phyloP scores from a whole-genome alignment of 2,329 filamentous ascomycete species.

The Apiospora arundinis region DNA sequence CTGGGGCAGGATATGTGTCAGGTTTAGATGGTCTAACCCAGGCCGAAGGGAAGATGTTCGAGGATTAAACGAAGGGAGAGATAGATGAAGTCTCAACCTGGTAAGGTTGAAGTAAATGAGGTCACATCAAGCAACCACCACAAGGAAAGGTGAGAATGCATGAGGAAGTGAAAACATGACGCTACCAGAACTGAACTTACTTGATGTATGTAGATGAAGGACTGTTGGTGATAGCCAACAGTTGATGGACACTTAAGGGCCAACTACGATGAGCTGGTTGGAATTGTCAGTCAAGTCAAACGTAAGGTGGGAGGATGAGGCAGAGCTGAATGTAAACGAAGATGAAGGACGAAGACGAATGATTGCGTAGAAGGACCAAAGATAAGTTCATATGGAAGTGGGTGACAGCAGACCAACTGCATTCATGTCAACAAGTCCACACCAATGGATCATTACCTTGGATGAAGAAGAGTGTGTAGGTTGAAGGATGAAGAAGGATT shows the following conservation, averaged over 20 bases:
- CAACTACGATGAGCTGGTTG: not conserved
- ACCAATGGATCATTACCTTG: not conserved
- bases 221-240: slow-evolving; percentile 6
- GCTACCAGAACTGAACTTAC: not conserved
- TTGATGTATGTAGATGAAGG: not conserved
- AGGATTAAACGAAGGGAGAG: not conserved
- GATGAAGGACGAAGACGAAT: not conserved
- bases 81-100: not conserved
- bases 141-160: not conserved
- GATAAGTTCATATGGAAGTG: not conserved
- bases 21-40: not conserved
- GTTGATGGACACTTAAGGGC: not conserved
- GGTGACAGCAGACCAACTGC: not conserved
- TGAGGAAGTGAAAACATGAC: too few species aligned
- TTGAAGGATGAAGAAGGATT: not conserved
- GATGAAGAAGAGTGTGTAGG: not conserved
- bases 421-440: not conserved
- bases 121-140: not conserved
- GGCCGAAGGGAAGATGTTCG: not conserved
- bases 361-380: not conserved
- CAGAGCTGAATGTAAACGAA: not conserved
- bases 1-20: not conserved
- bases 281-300: not conserved
- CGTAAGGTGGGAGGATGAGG: not conserved
- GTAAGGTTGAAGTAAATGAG: not conserved